Evolutionary conservation across 306 rosid genomes (phyloP), one percentile per base, ranked within the genome.

Genomic region (Chamaecrista fasciculata): DNA sequence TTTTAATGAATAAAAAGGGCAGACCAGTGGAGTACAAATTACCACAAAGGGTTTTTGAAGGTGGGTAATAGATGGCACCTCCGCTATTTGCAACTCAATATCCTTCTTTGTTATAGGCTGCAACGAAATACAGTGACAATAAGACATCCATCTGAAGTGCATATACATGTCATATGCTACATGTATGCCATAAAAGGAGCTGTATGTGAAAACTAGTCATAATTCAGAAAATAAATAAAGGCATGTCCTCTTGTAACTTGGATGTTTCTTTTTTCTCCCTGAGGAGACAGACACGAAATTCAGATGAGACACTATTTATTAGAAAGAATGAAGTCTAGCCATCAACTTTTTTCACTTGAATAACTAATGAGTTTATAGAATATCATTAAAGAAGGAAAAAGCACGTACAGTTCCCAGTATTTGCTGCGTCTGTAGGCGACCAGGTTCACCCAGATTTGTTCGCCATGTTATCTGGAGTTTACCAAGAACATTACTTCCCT

Each of bases 381-480:
- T 28, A 67, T 43, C 57, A 70, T 70, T 46, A 48, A 25, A 34
- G 11, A 71, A 78, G 16, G 19, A 49, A 57, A 37, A 61, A 69
- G 26, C 76, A 82, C 98, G 85, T 84, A 94, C 98, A 64, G 91
- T 89, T 71, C 99, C 99, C 78, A 91, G 83, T 84, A 94, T 91
- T 79, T 88, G 97, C 80, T 94, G 99, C 46, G 97, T 91, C 81
- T 94, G 99, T 55, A 91, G 82, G 69, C 96, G 95, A 64, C 99
- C 99, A 1, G 99, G 95, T 84, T 94, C 97, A 19, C 99, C 99
- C 79, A 94, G 76, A 89, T 91, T 94, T 74, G 99, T 91, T 29
- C 97, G 84, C 99, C 99, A 94, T 67, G 97, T 94, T 84, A 94
- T 84, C 88, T 94, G 99, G 69, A 94, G 89, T 76, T 94, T 94